These are phyloP conservation scores for Candida hispaniensis DNA, from an alignment of 805 yeast genomes.

Conservation along the genomic window DNA sequence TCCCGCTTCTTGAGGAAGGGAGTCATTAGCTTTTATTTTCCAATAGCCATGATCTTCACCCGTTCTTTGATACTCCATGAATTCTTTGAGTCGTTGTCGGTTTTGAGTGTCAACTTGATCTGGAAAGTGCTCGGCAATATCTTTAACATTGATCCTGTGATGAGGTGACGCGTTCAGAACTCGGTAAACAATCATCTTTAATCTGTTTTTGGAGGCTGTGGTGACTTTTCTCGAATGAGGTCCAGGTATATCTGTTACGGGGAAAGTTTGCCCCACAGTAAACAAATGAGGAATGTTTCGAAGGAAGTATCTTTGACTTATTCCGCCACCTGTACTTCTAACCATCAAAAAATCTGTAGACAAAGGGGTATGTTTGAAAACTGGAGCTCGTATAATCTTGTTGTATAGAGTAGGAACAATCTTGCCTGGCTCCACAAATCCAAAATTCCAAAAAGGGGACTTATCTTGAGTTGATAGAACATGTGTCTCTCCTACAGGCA, in stretches of 20 bases:
- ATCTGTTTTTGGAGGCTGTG: slow-evolving; percentile 77
- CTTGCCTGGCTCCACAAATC: slow-evolving; percentile 89
- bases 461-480: slow-evolving; percentile 93
- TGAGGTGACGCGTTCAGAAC: slow-evolving; percentile 66
- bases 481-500: slow-evolving; percentile 86
- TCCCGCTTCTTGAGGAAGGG: slow-evolving; percentile 63
- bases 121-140: slow-evolving; percentile 85
- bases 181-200: slow-evolving; percentile 88
- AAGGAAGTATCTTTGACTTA: slow-evolving; percentile 55
- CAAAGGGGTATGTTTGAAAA: slow-evolving; percentile 72
- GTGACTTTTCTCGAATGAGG: slow-evolving; percentile 96
- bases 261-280: slow-evolving; percentile 85
- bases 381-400: slow-evolving; percentile 84
- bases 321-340: slow-evolving; percentile 68
- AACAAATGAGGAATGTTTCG: slow-evolving; percentile 62
- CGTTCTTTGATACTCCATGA: slow-evolving; percentile 91
- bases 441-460: slow-evolving; percentile 97
- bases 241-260: slow-evolving; percentile 92
- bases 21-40: slow-evolving; percentile 65
- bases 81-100: slow-evolving; percentile 88
- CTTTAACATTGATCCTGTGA: slow-evolving; percentile 70
- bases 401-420: slow-evolving; percentile 90
- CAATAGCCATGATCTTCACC: slow-evolving; percentile 93
- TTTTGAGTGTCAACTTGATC: slow-evolving; percentile 97
- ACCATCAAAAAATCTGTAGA: slow-evolving; percentile 74